Evolutionary conservation across 2,329 filamentous ascomycete species (phyloP), one percentile per base, ranked within the genome.

Genomic region (Albophoma yamanashiensis): DNA sequence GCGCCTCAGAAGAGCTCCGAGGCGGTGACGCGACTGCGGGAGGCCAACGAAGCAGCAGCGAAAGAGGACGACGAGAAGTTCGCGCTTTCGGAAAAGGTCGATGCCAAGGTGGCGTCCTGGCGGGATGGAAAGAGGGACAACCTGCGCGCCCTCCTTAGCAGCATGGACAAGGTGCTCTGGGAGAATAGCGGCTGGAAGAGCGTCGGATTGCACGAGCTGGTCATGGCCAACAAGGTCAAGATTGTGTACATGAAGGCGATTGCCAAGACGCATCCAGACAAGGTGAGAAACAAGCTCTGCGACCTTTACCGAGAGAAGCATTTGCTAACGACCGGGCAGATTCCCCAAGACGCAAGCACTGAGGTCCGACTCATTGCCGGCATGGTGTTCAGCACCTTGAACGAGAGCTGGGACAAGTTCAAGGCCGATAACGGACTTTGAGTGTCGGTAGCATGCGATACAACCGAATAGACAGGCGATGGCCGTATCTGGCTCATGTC

Each of bases 241-340:
- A 88, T 99, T 64, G 81, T 89, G 62, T 99, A 99, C 72, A 97
- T 99, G 94, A 97, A 96, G 83, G 94, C 93, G 7, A 97, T 99
- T 81, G 91, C 88, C 14, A 97, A 97, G 81, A 94, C 94, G 67
- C 94, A 99, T 81, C 94, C 94, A 62, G 94, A 99, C 74, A 99
- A 99, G 88, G 94, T 97, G 80, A 75, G 85, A 50, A 3, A 4
- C 2, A 15, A 22, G 8, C 17, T 7, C 38, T 12, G 15, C 11
- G 22, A 11, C 27, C 12, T 1, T n/a, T 43, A 15, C 47, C 12
- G 27, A 45, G 45, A 27, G 42, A 57, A 22, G 14, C 15, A 27
- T 1, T 20, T 61, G 59, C 61, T 66, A 59, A 69, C 61, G 58
- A 34, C 9, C 25, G 58, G 34, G 47, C 66, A 88, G 86, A 77